Evolutionary conservation across 2,329 filamentous ascomycete genomes (phyloP), one percentile per base, ranked within the genome.

Genomic region (Talaromyces sp.): DNA sequence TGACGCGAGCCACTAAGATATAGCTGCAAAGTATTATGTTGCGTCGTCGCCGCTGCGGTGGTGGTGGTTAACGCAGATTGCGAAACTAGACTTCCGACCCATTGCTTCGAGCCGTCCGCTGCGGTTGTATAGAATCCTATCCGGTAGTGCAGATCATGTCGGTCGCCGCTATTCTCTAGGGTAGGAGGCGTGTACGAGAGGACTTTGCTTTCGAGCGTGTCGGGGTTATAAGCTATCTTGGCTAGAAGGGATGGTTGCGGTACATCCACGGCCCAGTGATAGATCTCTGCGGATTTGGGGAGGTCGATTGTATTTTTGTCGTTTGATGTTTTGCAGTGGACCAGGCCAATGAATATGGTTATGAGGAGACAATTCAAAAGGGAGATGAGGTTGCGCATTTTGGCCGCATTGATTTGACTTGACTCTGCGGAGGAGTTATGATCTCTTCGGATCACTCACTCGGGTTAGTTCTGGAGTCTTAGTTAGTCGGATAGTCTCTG

Each of bases 81-180:
- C 5, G 74, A 75, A 8, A 74, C 70, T 15, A 78, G 64, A 36
- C 71, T 74, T 6, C 75, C 74, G 8, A 72, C 67, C 74, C 73
- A 76, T 66, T 73, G 69, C 53, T 69, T 72, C 15, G 66, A 51
- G 45, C 69, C 69, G 19, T 43, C 53, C 25, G 66, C 62, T 1
- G 66, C 59, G 1, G 67, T 70, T 39, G 65, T 82, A 64, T 75
- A 80, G 35, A 82, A 77, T 60, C 80, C 81, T 6, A 84, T 73
- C 39, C 80, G 78, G 46, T 82, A 71, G 62, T 84, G 79, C 66
- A 78, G 76, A 56, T 78, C 73, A 63, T 79, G 72, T 39, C 57
- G n/a, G n/a, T n/a, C 40, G 50, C 64, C 50, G 59, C 62, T 35
- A 56, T 61, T 31, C 53, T 40, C 37, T 11, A 19, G 28, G 50